Percentiles rank a stretch among this genome's conserved stretches.
These are phyloP conservation scores for Zygosaccharomyces sapae DNA, from an alignment of 1,139 yeast species.

Conservation along the genomic window DNA sequence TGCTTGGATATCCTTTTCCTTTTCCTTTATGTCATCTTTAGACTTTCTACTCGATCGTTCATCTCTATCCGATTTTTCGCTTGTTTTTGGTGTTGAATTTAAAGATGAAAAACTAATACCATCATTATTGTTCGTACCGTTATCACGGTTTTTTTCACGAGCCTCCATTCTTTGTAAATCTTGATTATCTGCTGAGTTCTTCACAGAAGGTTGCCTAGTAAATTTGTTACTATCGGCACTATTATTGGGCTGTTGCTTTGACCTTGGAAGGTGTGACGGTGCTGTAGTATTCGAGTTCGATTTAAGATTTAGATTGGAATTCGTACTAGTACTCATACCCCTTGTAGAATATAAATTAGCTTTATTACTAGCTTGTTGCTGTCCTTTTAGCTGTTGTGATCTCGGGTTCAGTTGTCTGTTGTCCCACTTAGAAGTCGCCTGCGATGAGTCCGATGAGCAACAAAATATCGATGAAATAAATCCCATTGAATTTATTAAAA, in stretches of 20 bases:
- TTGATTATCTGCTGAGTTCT: not conserved
- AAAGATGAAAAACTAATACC: not conserved
- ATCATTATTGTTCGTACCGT: not conserved
- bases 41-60: conserved; percentile 14
- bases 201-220: not conserved
- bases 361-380: not conserved
- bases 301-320: not conserved
- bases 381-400: conserved; percentile 6
- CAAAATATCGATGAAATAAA: conserved; percentile 31
- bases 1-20: conserved; percentile 14
- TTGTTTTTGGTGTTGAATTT: conserved; percentile 6
- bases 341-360: not conserved
- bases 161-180: not conserved
- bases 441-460: conserved; percentile 25
- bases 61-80: conserved; percentile 10
- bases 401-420: conserved; percentile 10
- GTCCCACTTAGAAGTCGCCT: conserved; percentile 15
- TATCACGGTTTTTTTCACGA: not conserved
- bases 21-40: conserved; percentile 15
- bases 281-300: not conserved
- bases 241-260: not conserved
- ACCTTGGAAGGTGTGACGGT: not conserved
- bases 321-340: not conserved
- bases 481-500: conserved; percentile 25
- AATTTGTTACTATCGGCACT: not conserved